A percentile compares a stretch with the other conserved stretches of the same genome.
Evolutionary conservation across 2,329 filamentous ascomycete genomes (phyloP).

Genomic region (Fusarium fracticaudum): DNA sequence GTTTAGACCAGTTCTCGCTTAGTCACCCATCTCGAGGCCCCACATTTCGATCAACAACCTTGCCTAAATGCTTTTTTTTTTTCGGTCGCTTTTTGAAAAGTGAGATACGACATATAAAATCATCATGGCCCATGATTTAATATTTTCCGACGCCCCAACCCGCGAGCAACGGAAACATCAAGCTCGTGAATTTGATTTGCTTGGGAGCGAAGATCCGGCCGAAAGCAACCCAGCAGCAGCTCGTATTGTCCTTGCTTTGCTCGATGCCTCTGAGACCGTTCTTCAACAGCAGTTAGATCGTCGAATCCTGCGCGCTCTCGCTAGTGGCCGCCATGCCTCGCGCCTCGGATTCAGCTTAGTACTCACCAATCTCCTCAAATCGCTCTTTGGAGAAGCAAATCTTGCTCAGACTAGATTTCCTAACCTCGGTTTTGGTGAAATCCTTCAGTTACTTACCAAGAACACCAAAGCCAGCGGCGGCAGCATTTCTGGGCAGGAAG

Average conservation of each 20-base stretch:
- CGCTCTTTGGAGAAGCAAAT: constrained; percentile 68
- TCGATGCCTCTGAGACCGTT: constrained; percentile 62
- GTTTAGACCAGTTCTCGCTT: not conserved
- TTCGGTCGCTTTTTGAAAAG: not conserved
- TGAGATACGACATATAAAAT: not conserved
- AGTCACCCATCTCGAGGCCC: not conserved
- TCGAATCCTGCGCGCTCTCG: constrained; percentile 85
- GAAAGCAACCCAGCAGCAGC: constrained; percentile 58
- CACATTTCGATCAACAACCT: not conserved
- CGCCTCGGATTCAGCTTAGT: constrained; percentile 90
- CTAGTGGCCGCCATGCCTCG: constrained; percentile 89
- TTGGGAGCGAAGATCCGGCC: constrained; percentile 66
- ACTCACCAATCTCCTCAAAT: constrained; percentile 79
- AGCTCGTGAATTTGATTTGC: constrained; percentile 52
- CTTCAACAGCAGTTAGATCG: constrained; percentile 69
- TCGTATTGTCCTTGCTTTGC: constrained; percentile 44
- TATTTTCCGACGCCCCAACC: not conserved
- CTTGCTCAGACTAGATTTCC: constrained; percentile 58
- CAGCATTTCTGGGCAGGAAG: constrained; percentile 71
- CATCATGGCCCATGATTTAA: not conserved
- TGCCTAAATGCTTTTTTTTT: not conserved
- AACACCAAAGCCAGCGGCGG: constrained; percentile 64
- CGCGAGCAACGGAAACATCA: not conserved
- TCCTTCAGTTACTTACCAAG: constrained; percentile 57
- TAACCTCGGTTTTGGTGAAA: not conserved